Percentiles rank a stretch among this genome's conserved stretches.
These are phyloP conservation scores for Aphanomyces astaci DNA, from an alignment of 352 stramenopile genomes.

Conservation along the genomic window DNA sequence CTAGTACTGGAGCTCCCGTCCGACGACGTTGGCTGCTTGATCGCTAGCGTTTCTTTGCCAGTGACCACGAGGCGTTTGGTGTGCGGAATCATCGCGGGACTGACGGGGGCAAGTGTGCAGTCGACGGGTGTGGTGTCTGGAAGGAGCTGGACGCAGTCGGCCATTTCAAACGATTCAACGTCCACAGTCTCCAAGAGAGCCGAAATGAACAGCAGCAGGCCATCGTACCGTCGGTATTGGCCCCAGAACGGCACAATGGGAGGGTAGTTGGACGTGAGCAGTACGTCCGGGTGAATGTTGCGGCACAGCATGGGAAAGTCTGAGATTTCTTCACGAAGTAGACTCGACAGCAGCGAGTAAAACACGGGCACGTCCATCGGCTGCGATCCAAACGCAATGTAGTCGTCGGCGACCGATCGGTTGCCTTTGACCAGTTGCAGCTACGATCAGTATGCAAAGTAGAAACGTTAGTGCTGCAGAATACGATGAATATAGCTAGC, in stretches of 20 bases:
- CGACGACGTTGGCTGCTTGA: conserved; percentile 48
- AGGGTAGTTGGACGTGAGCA: conserved; percentile 76
- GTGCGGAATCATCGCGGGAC: conserved; percentile 28
- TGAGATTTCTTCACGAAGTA: conserved; percentile 59
- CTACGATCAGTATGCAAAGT: too few relatives aligned
- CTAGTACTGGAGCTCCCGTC: background rate
- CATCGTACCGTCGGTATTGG: conserved; percentile 75
- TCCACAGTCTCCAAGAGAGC: conserved; percentile 65
- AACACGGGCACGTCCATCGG: conserved; percentile 59
- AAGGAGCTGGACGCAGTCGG: conserved; percentile 68
- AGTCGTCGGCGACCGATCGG: conserved; percentile 29
- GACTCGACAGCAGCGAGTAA: conserved; percentile 54
- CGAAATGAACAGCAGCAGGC: conserved; percentile 73
- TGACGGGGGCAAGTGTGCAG: conserved; percentile 27
- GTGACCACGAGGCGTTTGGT: conserved; percentile 68
- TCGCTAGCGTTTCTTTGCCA: conserved; percentile 72
- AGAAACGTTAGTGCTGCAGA: too few relatives aligned
- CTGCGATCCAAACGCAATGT: conserved; percentile 67
- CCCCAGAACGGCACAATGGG: conserved; percentile 82
- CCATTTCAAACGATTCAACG: conserved; percentile 62
- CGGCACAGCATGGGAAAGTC: conserved; percentile 71
- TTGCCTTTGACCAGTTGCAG: conserved; percentile 49
- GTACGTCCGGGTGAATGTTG: conserved; percentile 68
- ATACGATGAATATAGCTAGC: too few relatives aligned
- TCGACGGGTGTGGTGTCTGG: conserved; percentile 44